Base-by-base conservation (phyloP, 176 grass and related monocot genomes). In the Juncus inflexus region DNA sequence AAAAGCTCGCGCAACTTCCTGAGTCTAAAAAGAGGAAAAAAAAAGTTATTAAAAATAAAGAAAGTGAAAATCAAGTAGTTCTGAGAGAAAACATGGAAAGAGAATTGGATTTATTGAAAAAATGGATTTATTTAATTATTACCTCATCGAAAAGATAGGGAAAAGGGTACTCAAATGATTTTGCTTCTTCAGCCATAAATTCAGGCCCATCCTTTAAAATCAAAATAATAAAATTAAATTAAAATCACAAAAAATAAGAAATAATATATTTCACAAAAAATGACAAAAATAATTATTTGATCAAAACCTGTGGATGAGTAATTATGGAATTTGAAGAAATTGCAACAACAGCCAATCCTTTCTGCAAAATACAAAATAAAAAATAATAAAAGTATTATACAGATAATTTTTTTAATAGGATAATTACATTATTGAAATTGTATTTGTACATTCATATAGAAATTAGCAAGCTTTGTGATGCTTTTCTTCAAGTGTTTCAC, bases 141-240 rank as follows among this genome's bases (percentile, higher is more conserved):
- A 96, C 91, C 84, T 90, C 84, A 67, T 96, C 91, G 58, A 88
- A 89, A 9, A 91, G 77, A 76, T 96, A 96, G 3, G 91, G 84
- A 6, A 96, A 96, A 67, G 87, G 67, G 64, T 96, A 96, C 7
- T 83, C 90, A 69, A 88, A 88, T 6, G 66, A 61, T 65, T 91
- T 86, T 67, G 84, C 84, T 9, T 96, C 91, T 67, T 88, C 79
- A 16, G 82, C 84, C 76, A 96, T 91, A n/a, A 19, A 61, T 9
- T 89, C 74, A 55, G 91, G 91, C 35, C 91, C 87, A 61, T 96
- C 87, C 91, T 96, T 66, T 37, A 73, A 43, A 73, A 62, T 77
- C 3, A 57, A 58, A 59, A 40, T 3, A 63, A 52, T 28, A 43
- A 9, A 12, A 55, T 73, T n/a, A 72, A 40, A 12, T 28, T 60